A percentile compares a stretch with the other conserved stretches of the same genome.
Evolutionary conservation across 2,329 filamentous ascomycete genomes (phyloP).

Genomic region (Pseudodiploospora longispora): DNA sequence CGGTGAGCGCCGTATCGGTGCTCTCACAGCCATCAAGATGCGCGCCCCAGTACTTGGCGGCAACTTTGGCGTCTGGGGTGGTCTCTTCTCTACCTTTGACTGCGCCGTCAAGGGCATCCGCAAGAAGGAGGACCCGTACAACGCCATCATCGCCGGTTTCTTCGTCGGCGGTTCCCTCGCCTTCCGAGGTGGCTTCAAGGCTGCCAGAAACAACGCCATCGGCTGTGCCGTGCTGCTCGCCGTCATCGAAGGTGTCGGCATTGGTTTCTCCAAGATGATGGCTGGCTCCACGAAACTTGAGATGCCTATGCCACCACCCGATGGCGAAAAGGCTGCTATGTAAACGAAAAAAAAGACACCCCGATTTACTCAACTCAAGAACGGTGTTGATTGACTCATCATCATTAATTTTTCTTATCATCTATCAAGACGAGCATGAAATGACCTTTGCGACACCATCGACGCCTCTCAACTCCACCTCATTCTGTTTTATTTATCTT

Average conservation of each 20-base stretch:
- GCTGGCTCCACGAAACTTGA: slow-evolving; percentile 81
- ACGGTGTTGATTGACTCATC: not conserved
- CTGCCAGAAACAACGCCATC: slow-evolving; percentile 90
- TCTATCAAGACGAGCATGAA: not conserved
- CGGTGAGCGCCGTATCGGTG: slow-evolving; percentile 90
- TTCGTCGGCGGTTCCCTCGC: slow-evolving; percentile 91
- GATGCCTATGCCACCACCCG: slow-evolving; percentile 27
- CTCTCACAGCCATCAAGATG: slow-evolving; percentile 95
- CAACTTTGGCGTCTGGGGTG: slow-evolving; percentile 98
- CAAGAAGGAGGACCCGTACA: slow-evolving; percentile 97
- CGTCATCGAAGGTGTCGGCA: slow-evolving; percentile 95
- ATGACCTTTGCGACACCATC: not conserved
- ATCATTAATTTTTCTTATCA: not conserved
- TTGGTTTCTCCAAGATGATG: slow-evolving; percentile 92
- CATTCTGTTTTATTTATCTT: not conserved
- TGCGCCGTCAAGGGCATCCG: slow-evolving; percentile 90
- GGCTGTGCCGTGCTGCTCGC: slow-evolving; percentile 90
- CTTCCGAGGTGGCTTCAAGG: slow-evolving; percentile 83
- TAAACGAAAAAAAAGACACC: slow-evolving; percentile 11
- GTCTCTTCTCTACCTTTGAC: slow-evolving; percentile 91
- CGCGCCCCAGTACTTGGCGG: slow-evolving; percentile 91
- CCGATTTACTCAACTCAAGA: slow-evolving; percentile 2
- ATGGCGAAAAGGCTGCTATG: slow-evolving; percentile 19
- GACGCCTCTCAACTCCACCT: slow-evolving; percentile 7
- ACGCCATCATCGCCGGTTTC: slow-evolving; percentile 95